Percentiles rank a stretch among this genome's conserved stretches.
phyloP scores from a whole-genome alignment of 2,329 filamentous ascomycete species.

The Catunica adiposa region DNA sequence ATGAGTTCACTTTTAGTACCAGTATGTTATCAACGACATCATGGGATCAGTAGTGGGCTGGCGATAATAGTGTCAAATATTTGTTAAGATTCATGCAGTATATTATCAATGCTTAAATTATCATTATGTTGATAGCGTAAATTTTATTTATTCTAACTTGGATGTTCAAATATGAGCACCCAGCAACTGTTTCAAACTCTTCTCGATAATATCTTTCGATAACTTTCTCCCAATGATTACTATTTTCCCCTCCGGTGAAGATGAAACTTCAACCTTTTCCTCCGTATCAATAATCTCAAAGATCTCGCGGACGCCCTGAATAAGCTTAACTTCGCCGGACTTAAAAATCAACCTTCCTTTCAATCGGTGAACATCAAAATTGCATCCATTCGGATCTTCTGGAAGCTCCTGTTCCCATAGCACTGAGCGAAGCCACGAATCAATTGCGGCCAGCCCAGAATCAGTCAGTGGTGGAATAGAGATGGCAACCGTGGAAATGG shows the following conservation, averaged over 20 bases:
- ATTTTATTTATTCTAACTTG: neutral
- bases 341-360: slow-evolving; percentile 61
- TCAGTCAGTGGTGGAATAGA: slow-evolving; percentile 42
- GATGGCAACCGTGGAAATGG: slow-evolving; percentile 70
- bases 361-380: slow-evolving; percentile 70
- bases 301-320: slow-evolving; percentile 84
- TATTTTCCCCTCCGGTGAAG: slow-evolving; percentile 34
- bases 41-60: no score
- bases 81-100: no score
- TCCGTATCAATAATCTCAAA: slow-evolving; percentile 71
- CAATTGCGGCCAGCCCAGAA: slow-evolving; percentile 45
- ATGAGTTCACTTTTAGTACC: neutral
- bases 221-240: slow-evolving; percentile 47
- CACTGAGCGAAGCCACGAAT: slow-evolving; percentile 66
- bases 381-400: slow-evolving; percentile 20
- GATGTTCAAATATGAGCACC: neutral
- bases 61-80: no score
- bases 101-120: no score
- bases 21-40: neutral
- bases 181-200: slow-evolving; percentile 23
- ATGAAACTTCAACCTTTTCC: slow-evolving; percentile 17
- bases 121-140: no score
- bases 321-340: slow-evolving; percentile 52
- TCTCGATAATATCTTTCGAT: slow-evolving; percentile 32
- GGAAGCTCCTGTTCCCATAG: slow-evolving; percentile 66